Base-by-base conservation (phyloP, 352 stramenopile species). In the Pythium dissotocum region DNA sequence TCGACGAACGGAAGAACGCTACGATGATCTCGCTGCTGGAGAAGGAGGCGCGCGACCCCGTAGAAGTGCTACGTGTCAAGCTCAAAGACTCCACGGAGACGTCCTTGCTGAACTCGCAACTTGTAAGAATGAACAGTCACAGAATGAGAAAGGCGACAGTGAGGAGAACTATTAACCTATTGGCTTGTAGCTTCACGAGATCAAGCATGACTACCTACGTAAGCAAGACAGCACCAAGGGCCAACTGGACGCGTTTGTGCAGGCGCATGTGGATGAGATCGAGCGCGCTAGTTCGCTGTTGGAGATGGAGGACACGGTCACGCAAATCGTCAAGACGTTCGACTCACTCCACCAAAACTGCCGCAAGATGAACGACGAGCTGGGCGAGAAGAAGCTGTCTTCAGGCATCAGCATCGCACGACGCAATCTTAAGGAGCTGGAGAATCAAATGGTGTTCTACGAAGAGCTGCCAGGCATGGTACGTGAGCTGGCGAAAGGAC, bases 371-470 rank as follows among this genome's bases (percentile, higher is more conserved):
- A 91, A 93, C 64, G 82, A 91, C 24, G 88, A 95, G 36, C 67
- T 95, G 13, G 85, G 86, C 4, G 85, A 93, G 60, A 93, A 93
- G 73, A 90, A 91, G 59, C 72, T 90, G 4, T 89, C 80, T 36
- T 91, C 88, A 0, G 83, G 79, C 2, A 83, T 95, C 48, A 94
- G 88, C 65, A 90, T 93, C 58, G 88, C 86, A 24, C 70, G 88
- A 28, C 81, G 88, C 10, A 95, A 95, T 59, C 69, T 94, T 4
- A 89, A 89, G 55, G 85, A 95, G 56, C 69, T 95, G 9, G 86
- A 95, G 68, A 76, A 61, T 13, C 85, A 94, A 71, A 93, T 95
- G 71, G 65, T 90, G 3, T 93, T 94, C 48, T 95, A 95, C 63
- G 78, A 94, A 21, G 84, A 93, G 52, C 63, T 95, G 2, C 85